Evolutionary conservation across 2,329 filamentous ascomycete species (phyloP).

Genomic region (Drechslera avenae): DNA sequence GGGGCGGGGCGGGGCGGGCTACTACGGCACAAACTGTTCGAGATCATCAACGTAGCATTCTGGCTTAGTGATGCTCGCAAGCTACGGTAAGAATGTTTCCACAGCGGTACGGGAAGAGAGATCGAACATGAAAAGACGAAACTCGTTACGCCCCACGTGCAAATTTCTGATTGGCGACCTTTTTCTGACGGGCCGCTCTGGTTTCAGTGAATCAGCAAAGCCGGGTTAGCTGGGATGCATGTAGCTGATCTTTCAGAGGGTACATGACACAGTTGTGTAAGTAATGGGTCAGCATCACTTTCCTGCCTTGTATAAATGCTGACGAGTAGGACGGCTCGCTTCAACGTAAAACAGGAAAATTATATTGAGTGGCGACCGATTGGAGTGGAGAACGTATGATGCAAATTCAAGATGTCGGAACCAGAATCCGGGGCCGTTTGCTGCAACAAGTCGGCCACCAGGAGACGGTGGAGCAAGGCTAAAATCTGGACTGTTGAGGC

Average conservation of each 20-base stretch:
- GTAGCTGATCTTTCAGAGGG: background rate
- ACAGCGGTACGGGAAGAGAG: slow-evolving; percentile 5
- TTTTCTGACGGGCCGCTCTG: slow-evolving; percentile 5
- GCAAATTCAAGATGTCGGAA: background rate
- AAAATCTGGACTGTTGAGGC: slow-evolving; percentile 6
- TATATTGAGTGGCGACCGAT: slow-evolving; percentile 9
- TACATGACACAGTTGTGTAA: slow-evolving; percentile 1
- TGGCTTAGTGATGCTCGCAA: background rate
- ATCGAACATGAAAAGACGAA: slow-evolving; percentile 4
- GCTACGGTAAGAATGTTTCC: slow-evolving; percentile 3
- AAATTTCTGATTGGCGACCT: slow-evolving; percentile 11
- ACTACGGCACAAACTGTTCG: background rate
- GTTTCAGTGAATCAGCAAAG: slow-evolving; percentile 8
- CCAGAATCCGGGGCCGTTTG: background rate
- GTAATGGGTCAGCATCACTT: slow-evolving; percentile 4
- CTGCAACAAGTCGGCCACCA: background rate
- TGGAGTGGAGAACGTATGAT: background rate
- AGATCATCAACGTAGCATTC: slow-evolving; percentile 8
- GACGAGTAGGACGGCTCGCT: slow-evolving; percentile 7
- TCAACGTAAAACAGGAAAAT: slow-evolving; percentile 4
- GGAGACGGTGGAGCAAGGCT: background rate
- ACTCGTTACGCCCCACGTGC: slow-evolving; percentile 7
- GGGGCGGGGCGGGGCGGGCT: background rate
- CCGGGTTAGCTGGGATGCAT: slow-evolving; percentile 10
- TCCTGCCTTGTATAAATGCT: background rate